These are phyloP conservation scores for Schizothecium vesticola DNA, from an alignment of 495 filamentous ascomycete species.

Conservation along the genomic window DNA sequence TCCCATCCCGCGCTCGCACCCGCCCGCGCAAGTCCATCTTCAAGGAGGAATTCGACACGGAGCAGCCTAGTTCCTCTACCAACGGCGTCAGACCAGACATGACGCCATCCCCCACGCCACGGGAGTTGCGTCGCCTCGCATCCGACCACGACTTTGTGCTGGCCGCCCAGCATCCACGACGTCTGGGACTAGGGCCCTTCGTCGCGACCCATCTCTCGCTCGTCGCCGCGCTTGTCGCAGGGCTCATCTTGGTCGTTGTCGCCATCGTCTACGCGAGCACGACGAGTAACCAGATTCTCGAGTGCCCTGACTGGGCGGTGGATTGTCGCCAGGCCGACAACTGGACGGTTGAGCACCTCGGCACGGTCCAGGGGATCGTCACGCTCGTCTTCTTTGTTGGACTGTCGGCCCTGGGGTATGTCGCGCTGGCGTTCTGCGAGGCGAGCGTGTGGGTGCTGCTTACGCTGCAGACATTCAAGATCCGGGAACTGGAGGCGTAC, in stretches of 20 bases:
- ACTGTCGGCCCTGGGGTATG: constrained; percentile 19
- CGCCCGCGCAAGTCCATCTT: constrained; percentile 26
- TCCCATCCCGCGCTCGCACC: constrained; percentile 13
- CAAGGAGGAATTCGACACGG: constrained; percentile 24
- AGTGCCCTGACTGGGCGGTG: constrained; percentile 25
- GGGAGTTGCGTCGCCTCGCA: constrained; percentile 24
- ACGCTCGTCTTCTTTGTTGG: constrained; percentile 26
- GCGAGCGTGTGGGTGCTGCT: constrained; percentile 26
- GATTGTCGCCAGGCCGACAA: constrained; percentile 14
- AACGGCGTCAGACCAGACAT: constrained; percentile 10
- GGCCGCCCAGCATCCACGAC: constrained; percentile 14
- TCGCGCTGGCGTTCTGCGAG: constrained; percentile 19
- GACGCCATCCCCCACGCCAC: constrained; percentile 18
- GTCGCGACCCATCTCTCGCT: constrained; percentile 24
- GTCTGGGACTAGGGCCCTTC: constrained; percentile 24
- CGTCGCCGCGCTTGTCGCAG: constrained; percentile 17
- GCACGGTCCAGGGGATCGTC: constrained; percentile 27
- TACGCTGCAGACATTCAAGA: constrained; percentile 19
- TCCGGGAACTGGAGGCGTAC: constrained; percentile 24
- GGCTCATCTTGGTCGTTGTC: constrained; percentile 19
- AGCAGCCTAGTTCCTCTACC: constrained; percentile 5
- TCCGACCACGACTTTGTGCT: constrained; percentile 29
- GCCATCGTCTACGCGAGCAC: constrained; percentile 23
- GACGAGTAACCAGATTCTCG: constrained; percentile 19
- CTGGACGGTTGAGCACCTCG: constrained; percentile 25